Evolutionary conservation across 2,329 filamentous ascomycete species (phyloP).

Genomic region (Fusarium haematococcum): DNA sequence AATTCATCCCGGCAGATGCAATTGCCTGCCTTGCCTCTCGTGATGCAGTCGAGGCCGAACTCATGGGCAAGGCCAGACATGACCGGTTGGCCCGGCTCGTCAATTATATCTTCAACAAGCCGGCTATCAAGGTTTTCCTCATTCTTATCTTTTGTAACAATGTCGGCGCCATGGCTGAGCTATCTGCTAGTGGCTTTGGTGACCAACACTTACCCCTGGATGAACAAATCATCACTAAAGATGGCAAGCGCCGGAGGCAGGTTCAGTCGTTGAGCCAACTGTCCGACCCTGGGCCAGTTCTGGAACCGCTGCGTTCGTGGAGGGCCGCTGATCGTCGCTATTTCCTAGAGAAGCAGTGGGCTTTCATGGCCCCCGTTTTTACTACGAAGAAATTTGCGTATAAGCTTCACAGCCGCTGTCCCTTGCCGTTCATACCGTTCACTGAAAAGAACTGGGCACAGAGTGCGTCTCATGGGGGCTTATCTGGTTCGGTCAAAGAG

Average conservation of each 20-base stretch:
- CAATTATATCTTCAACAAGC: no score
- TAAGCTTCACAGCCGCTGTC: background rate
- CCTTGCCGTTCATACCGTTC: background rate
- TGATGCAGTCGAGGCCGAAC: no score
- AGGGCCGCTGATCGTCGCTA: fast-evolving
- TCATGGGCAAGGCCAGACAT: no score
- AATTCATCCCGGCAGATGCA: no score
- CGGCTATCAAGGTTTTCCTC: no score
- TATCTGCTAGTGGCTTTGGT: background rate
- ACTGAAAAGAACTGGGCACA: fast-evolving
- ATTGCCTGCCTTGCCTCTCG: no score
- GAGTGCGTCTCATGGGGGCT: fast-evolving
- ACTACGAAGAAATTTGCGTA: background rate
- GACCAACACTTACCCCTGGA: background rate
- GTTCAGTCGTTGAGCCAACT: background rate
- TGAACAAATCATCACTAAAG: fast-evolving
- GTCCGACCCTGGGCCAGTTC: fast-evolving
- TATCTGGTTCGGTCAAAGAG: background rate
- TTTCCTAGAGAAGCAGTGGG: background rate
- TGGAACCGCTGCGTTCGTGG: background rate
- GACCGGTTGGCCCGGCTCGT: no score
- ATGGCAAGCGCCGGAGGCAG: background rate
- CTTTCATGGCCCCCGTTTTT: background rate
- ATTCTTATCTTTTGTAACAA: no score
- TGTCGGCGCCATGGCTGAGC: no score